These are phyloP conservation scores for grape (Vitis vinifera) DNA, from an alignment of 164 flowering plant species.

Conservation along the genomic window ASM3070453v1 NC_081811.1:3664501-3665000, in stretches of 20 bases:
- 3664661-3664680: no score
- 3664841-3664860: neutral
- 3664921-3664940: neutral
- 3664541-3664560: neutral
- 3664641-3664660: no score
- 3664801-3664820: neutral
- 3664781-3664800: no score
- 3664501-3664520: slow-evolving; percentile 57
- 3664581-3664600: neutral
- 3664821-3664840: neutral
- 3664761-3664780: no score
- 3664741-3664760: no score
- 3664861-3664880: neutral
- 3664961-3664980: slow-evolving; percentile 79
- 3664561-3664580: neutral
- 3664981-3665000: slow-evolving; percentile 78
- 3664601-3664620: no score
- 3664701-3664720: no score
- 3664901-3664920: neutral
- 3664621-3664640: no score
- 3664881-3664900: neutral
- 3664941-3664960: slow-evolving; percentile 13
- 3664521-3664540: slow-evolving; percentile 70
- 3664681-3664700: no score
- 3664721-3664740: no score